Base-by-base conservation (phyloP, 352 stramenopile species). In the Phytophthora capsici region DNA sequence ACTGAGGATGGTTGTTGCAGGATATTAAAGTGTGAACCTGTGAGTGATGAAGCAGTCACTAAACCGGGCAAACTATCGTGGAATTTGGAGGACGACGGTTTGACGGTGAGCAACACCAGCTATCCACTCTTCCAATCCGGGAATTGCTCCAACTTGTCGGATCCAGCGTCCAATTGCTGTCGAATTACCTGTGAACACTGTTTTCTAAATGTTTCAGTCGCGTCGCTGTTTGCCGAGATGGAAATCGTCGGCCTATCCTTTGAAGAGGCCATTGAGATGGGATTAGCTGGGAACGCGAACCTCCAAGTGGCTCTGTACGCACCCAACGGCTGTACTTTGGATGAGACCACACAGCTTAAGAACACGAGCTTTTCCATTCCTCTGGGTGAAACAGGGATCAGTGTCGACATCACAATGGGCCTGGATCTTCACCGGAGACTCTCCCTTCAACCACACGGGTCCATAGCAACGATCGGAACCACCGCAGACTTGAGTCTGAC, bases 111-210 rank as follows among this genome's bases (percentile, higher is more conserved):
- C 22, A 64, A 69, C 36, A 25, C 50, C 14, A 72, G 49, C 45
- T 72, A 72, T 26, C 22, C 51, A 20, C 41, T 72, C 16, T 64
- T 69, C 19, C 50, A 72, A 26, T 48, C 41, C 12, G 64, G 64
- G 1, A 69, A 69, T 28, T 72, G 64, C 20, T 72, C 58, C 4
- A 38, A 72, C 32, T 46, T 34, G 6, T 67, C 57, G 7, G 46
- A 64, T 37, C 57, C 46, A 7, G 50, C 34, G 1, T 57, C 58
- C 16, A 36, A 69, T 5, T 72, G 64, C 25, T 72, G 64, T 38
- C 57, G 57, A n/a, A 46, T 72, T 13, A 67, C 52, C 9, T 72
- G 64, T 48, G 59, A 72, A 28, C 59, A 72, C 36, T 72, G 64
- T 30, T 72, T 69, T 37, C n/a, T 72, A 8, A 72, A 69, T 32